A percentile compares a stretch with the other conserved stretches of the same genome.
These are phyloP conservation scores for Ustilago hordei DNA, from an alignment of 1,284 basidiomycete genomes.

Conservation along the genomic window DNA sequence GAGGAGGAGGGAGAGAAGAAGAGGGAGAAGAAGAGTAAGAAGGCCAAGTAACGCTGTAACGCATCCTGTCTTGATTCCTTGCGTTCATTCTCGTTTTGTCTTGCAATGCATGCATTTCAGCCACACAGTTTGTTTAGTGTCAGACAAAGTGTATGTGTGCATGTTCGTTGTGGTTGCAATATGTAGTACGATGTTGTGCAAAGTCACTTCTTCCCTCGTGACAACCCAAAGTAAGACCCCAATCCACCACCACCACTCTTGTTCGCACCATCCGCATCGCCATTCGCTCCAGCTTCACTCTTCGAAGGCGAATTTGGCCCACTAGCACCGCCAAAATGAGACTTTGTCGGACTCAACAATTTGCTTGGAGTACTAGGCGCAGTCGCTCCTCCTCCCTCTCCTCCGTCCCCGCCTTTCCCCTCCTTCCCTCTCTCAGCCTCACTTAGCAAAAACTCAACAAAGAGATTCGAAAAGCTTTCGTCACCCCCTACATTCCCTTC, in stretches of 20 bases:
- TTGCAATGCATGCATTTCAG: not conserved
- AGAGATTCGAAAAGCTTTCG: conserved; percentile 65
- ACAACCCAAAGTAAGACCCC: conserved; percentile 34
- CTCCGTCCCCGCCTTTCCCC: not conserved
- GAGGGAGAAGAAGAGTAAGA: conserved; percentile 37
- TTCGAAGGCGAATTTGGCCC: conserved; percentile 18
- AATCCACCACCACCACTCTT: conserved; percentile 20
- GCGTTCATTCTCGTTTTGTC: not conserved
- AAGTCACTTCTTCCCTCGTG: conserved; percentile 15
- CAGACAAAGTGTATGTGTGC: not conserved
- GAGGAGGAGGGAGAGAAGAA: conserved; percentile 4
- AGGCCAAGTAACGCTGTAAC: conserved; percentile 13
- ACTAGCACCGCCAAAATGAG: not conserved
- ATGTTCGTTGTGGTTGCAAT: not conserved
- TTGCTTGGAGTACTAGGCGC: conserved; percentile 5
- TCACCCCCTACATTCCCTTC: conserved; percentile 29
- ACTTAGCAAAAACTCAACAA: conserved; percentile 67
- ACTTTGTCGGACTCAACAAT: conserved; percentile 16
- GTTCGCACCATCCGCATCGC: conserved; percentile 2
- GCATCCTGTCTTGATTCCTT: not conserved
- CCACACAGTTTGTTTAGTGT: not conserved
- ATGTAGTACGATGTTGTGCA: not conserved
- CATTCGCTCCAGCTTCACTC: conserved; percentile 5
- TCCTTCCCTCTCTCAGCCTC: conserved; percentile 58
- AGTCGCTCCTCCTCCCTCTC: not conserved